Base-by-base conservation (phyloP, 2,329 filamentous ascomycete species). In the Fusarium algeriense region DNA sequence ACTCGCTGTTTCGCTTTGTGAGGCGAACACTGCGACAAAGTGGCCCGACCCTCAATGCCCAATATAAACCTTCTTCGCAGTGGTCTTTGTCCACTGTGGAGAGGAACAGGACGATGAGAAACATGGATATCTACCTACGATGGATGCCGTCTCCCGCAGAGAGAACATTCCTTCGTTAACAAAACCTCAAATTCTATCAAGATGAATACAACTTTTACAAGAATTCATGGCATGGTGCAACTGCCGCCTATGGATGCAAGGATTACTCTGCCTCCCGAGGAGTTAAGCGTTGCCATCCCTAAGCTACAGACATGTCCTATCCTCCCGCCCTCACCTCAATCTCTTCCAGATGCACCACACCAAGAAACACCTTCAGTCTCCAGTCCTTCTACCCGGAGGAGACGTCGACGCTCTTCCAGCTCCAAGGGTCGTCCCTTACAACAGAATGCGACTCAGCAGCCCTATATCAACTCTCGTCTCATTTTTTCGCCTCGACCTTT, bases 401-500 rank as follows among this genome's bases (percentile, higher is more conserved):
- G 38, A 7, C 67, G 70, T 20, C 61, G 70, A 55, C 67, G 67
- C 9, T 54, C 67, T 15, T 75, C 69, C 26, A 43, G 50, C 14
- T 69, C 60, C 30, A 59, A 35, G 12, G 40, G 28, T 17, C 58
- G 52, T 5, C 34, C 64, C n/a, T 57, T 58, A 12, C 48, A 34
- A 28, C 26, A 55, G 32, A 46, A 68, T 19, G 35, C 57, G 20
- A 65, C 49, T 3, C 63, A 67, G 7, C 46, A 59, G 13, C n/a
- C 63, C 7, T 45, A 59, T 26, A 10, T 17, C 53, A 67, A 64
- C 20, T 53, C 58, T 14, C 73, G 64, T 30, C 60, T 69, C 19
- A 71, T 80, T 60, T 76, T 84, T 46, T 76, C 80, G 6, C 82
- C 81, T 4, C 80, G 84, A 3, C 75, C 83, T 0, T 80, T 85